Base-by-base conservation (phyloP, 805 yeast species). In the Cyberlindnera japonica region DNA sequence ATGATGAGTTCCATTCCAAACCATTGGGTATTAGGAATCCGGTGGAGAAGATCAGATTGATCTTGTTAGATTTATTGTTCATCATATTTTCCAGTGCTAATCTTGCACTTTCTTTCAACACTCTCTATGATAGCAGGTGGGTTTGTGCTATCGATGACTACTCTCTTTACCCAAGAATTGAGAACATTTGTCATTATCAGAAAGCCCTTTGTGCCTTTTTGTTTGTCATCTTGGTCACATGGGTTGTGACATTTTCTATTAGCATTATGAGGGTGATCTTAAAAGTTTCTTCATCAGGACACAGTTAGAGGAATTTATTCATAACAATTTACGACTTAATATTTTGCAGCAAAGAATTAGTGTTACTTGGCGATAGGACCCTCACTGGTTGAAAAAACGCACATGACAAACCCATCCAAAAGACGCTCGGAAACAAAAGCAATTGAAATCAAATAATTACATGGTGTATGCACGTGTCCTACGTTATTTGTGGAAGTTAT, bases 11-110 rank as follows among this genome's bases (percentile, higher is more conserved):
- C 62, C 75, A 81, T 18, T 95, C 96, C 12, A 83, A 87, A 57
- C 99, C 98, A 0, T 61, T 93, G 35, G 99, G 99, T 0, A 69
- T 93, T 33, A 74, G 99, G 51, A 77, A 87, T 46, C 95, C 97
- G 0, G 68, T 77, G 44, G 87, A 84, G 18, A 93, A 93, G 59
- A 75, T 93, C 69, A 73, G 85, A 54, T 72, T 91, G 38, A 76
- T 91, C 45, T 68, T 89, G 68, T 68, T 89, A 50, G 99, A 93
- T 59, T 67, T 91, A 30, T 64, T 91, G 23, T 88, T 93, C 61
- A 87, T 93, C 47, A 89, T 91, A 17, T 86, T 90, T 56, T 80
- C 89, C 13, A 77, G 95, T 33, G 96, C 97, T 2, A 90, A 89
- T 58, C 63, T 91, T 40, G 79, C 97, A 5, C 69, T 91, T 26